Base-by-base conservation (phyloP, 345 rosid genomes). In the Gossypium sturtianum region DNA sequence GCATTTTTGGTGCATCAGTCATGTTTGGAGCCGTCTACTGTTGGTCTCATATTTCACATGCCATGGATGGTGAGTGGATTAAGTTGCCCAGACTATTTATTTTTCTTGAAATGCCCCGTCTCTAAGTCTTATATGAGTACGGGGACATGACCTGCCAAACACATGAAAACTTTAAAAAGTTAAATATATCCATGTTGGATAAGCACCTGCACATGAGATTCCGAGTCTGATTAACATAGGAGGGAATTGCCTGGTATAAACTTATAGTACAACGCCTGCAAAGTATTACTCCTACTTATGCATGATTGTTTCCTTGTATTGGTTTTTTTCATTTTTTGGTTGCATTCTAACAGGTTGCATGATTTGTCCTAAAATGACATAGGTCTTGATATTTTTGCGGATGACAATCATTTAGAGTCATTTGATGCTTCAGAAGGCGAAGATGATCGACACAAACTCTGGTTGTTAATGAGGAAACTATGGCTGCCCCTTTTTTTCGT, bases 401-500 rank as follows among this genome's bases (percentile, higher is more conserved):
- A 76, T 78, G 76, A 70, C 45, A 60, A 77, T 66, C 63, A 11
- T 49, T 44, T n/a, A 57, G 74, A 78, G 7, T 63, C 53, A 60
- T 64, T 22, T 2, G 82, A 53, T 72, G 78, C 62, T 41, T 67
- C 76, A 12, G 73, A 76, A 11, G 58, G 11, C 38, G 82, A 68
- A 48, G 73, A 76, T 52, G 71, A 78, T 83, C 66, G 54, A 16
- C 80, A 51, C 65, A 27, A 78, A 34, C 63, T 80, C n/a, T 79
- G 83, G 83, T 59, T 63, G 13, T 53, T 75, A 57, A 62, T 78
- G n/a, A 76, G 81, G 72, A 88, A 81, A 79, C 60, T 86, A 23
- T 88, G 87, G 88, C 74, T 86, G 17, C 87, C 87, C 1, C 67
- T 75, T 38, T 74, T 83, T 53, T 84, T 84, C 77, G 4, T 84